Evolutionary conservation across 2,329 filamentous ascomycete species (phyloP), one percentile per base, ranked within the genome.

Genomic region (Sphaerostilbella broomeana): DNA sequence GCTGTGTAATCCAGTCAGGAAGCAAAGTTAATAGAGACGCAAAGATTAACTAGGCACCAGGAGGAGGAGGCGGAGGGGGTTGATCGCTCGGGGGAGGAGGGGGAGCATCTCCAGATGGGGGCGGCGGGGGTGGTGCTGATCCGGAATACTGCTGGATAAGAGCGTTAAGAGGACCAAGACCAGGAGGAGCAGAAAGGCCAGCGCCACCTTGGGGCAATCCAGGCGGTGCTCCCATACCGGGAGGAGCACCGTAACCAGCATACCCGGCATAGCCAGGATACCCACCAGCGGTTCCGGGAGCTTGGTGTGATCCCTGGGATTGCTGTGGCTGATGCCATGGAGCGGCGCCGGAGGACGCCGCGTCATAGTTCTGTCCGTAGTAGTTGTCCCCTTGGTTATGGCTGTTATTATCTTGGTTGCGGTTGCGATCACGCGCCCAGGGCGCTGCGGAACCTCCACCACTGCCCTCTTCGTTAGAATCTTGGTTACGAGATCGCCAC

Each of bases 71-170:
- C 35, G 73, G 71, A 40, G 71, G 67, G 17, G 34, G 43, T 22
- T 45, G 39, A 19, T 43, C 40, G 35, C 35, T 42, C 12, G 78
- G 78, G 25, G 79, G 78, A 38, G 79, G 78, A 37, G 73, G 71
- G 38, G 71, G 66, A 20, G 70, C 58, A 29, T 63, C 60, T 28
- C 61, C 58, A 45, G 75, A 73, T 17, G 76, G 74, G n/a, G 77
- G 75, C 1, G 79, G 76, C 18, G 79, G 79, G 29, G 75, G 75
- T 41, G 72, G 66, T 21, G 61, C 63, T 33, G 70, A 68, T 47
- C 65, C 65, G 26, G 74, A 68, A 46, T 77, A 85, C 53, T 81
- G 79, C 59, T 84, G 77, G 52, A 84, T 80, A 43, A 86, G 67
- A 32, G 77, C 75, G 55, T 74, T 79, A 45, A 82, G 66, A 27